Evolutionary conservation across 2,329 filamentous ascomycete genomes (phyloP), one percentile per base, ranked within the genome.

Genomic region (Stemphylium vesicarium): DNA sequence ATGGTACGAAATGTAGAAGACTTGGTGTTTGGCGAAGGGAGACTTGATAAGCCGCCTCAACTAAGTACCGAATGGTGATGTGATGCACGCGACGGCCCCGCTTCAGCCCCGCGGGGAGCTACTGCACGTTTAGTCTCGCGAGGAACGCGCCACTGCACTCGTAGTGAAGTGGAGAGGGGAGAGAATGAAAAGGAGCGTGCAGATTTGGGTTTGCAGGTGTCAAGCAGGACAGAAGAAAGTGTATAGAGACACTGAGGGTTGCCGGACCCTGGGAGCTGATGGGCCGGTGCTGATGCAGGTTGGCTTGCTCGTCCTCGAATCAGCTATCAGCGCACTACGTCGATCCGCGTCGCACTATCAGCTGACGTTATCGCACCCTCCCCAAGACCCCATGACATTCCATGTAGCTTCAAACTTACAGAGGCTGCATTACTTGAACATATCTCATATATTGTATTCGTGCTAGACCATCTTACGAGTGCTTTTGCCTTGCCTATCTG

Each of bases 351-450:
- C 44, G 35, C 50, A 50, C 53, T 49, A 46, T 64, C 63, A 66
- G 59, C 58, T 67, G 65, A 67, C 62, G 60, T 58, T 63, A 64
- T 66, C 63, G 53, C 42, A 29, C 39, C 35, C 35, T 16, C 22
- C 35, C 29, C 41, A 35, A 42, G 46, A 52, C 42, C 43, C 48
- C 33, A 48, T 51, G 26, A 39, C 29, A 22, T 51, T 4, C 3
- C 20, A 20, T 20, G 20, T 37, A 42, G 45, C 22, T 43, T 32
- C 38, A n/a, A 12, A 29, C 26, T 11, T 29, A 29, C 26, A 10
- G 26, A 29, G 26, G 26, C 26, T 29, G 26, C 26, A 29, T 29
- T 49, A 44, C 37, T 48, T 53, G 40, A 55, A 43, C 50, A 44
- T 38, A 35, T 63, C 38, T 44, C 52, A 53, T 56, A 55, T 41